These are phyloP conservation scores for Aureobasidium vineae DNA, from an alignment of 2,329 filamentous ascomycete species.

Conservation along the genomic window DNA sequence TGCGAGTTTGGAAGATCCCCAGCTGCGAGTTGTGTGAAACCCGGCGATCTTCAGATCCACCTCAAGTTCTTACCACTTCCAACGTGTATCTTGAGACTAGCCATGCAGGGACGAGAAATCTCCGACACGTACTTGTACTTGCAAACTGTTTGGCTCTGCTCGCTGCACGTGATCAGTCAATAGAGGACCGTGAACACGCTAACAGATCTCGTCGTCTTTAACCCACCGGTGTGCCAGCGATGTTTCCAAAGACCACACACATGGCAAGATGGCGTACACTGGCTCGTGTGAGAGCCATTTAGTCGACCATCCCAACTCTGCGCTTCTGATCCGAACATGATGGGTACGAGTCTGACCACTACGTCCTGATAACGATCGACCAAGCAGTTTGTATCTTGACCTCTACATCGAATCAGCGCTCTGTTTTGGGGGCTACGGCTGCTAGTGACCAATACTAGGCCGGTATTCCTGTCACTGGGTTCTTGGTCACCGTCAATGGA, in stretches of 20 bases:
- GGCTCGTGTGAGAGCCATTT: background rate
- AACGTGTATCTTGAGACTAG: background rate
- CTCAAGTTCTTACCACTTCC: background rate
- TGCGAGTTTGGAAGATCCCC: background rate
- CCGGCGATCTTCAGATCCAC: background rate
- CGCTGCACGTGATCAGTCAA: background rate
- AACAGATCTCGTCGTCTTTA: background rate
- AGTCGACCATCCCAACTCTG: too few species aligned
- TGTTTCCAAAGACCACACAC: background rate
- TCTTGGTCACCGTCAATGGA: background rate
- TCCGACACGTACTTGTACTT: background rate
- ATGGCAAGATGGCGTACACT: background rate
- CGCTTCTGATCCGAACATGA: too few species aligned
- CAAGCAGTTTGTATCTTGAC: conserved; percentile 54
- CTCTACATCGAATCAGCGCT: too few species aligned
- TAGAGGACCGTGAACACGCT: background rate
- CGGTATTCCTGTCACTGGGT: background rate
- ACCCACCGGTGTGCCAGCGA: background rate
- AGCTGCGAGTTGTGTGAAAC: background rate
- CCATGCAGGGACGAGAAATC: background rate
- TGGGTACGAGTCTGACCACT: background rate
- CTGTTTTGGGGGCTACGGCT: too few species aligned
- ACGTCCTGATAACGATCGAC: background rate
- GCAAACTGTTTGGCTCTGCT: background rate
- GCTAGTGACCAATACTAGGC: too few species aligned